Base-by-base conservation (phyloP, 1,284 basidiomycete genomes). In the Cutaneotrichosporon sp. region DNA sequence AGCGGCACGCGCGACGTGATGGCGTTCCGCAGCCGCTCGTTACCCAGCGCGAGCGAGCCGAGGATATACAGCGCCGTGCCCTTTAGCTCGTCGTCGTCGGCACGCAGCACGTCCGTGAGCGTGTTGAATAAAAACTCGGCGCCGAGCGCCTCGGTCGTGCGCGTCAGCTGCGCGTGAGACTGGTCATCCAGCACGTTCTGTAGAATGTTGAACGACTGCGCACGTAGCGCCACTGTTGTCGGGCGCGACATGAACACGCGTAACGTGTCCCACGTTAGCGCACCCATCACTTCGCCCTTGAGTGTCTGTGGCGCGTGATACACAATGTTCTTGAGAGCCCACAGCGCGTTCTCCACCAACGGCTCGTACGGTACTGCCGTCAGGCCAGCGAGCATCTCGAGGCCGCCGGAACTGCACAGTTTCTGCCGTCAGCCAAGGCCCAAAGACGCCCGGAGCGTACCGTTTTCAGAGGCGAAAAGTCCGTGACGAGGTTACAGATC, bases 401-500 rank as follows among this genome's bases (percentile, higher is more conserved):
- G 76, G 1, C 86, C 76, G 0, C 85, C 86, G 52, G 83, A 77
- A 22, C 82, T 79, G 14, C 90, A 69, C 52, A 86, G 77, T 8
- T 76, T 77, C 84, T 84, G 62, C 34, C 15, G 49, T 49, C 46
- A 56, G 49, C 42, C 23, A n/a, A n/a, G n/a, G n/a, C 26, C 8
- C n/a, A 26, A 10, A 23, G 4, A 8, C 10, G 13, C 10, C 23
- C 30, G 9, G 3, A 33, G 78, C 84, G 64, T 58, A 87, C 87
- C 51, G 77, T 72, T 55, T 84, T 79, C 60, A 93, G 70, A 5
- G 91, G 90, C 14, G 88, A 90, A 69, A 89, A 91, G 54, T 92
- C 87, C 51, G 84, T 85, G 4, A 93, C 80, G 26, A 93, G 78
- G 68, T 94, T 96, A 68, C 87, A 90, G 4, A 93, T 79, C 1